phyloP scores from a whole-genome alignment of 169 alveolate genomes.

The Plasmodium blacklocki region DNA sequence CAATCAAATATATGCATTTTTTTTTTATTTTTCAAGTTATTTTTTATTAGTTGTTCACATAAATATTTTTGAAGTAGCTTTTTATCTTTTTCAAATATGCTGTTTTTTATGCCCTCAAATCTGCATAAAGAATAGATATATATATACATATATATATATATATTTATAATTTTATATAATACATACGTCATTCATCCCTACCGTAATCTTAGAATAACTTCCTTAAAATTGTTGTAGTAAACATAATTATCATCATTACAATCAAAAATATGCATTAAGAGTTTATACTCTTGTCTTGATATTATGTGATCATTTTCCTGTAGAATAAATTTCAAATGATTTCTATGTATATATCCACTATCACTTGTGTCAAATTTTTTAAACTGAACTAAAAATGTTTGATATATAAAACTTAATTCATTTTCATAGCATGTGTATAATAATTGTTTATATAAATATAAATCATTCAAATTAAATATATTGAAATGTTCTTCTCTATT shows the following conservation, averaged over 20 bases:
- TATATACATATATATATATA: background rate
- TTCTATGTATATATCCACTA: slow-evolving; percentile 67
- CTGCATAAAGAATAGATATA: background rate
- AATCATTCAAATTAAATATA: slow-evolving; percentile 17
- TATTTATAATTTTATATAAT: no score
- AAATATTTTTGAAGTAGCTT: slow-evolving; percentile 47
- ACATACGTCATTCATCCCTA: background rate
- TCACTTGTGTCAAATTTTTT: slow-evolving; percentile 41
- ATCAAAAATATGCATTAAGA: slow-evolving; percentile 28
- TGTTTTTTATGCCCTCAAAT: slow-evolving; percentile 67
- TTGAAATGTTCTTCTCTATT: slow-evolving; percentile 44
- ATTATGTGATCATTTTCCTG: slow-evolving; percentile 49
- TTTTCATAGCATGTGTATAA: slow-evolving; percentile 65
- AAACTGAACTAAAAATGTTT: slow-evolving; percentile 30
- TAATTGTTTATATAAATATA: slow-evolving; percentile 57
- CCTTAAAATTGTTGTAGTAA: slow-evolving; percentile 46
- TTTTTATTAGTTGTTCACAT: slow-evolving; percentile 55
- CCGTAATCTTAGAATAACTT: slow-evolving; percentile 47
- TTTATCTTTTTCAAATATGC: slow-evolving; percentile 60
- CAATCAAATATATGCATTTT: slow-evolving; percentile 72
- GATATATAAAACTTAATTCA: slow-evolving; percentile 60
- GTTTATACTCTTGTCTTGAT: slow-evolving; percentile 72
- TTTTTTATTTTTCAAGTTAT: slow-evolving; percentile 43
- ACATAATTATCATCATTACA: slow-evolving; percentile 72
- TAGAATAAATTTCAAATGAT: slow-evolving; percentile 31